Percentiles rank a stretch among this genome's conserved stretches.
Evolutionary conservation across 2,329 filamentous ascomycete species (phyloP).

Genomic region (Colletotrichum orbiculare): DNA sequence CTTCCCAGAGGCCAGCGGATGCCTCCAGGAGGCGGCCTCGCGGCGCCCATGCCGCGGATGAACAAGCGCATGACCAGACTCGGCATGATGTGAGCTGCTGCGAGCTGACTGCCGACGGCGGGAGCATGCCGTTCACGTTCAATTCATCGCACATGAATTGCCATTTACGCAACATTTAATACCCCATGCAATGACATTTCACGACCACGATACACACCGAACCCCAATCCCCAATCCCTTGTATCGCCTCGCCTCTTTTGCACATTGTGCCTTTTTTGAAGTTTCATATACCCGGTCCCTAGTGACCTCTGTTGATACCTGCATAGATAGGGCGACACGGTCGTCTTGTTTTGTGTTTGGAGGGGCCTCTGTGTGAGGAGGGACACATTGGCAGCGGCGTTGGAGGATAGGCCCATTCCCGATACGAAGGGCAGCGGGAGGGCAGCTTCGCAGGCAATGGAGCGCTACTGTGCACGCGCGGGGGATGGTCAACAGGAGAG

Average conservation of each 20-base stretch:
- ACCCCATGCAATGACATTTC: constrained; percentile 19
- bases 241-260: constrained; percentile 27
- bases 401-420: no score
- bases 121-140: constrained; percentile 10
- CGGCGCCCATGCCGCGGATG: constrained; percentile 59
- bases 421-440: neutral
- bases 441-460: constrained; percentile 18
- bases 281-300: constrained; percentile 38
- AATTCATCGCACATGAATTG: constrained; percentile 24
- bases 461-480: no score
- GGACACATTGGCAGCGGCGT: no score
- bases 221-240: constrained; percentile 4
- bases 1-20: constrained; percentile 36
- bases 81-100: constrained; percentile 62
- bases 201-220: constrained; percentile 31
- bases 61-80: constrained; percentile 72
- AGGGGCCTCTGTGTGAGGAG: neutral
- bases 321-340: constrained; percentile 23
- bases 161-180: constrained; percentile 25
- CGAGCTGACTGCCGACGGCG: neutral
- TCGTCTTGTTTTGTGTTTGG: constrained; percentile 16
- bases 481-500: no score
- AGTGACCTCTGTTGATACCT: constrained; percentile 37
- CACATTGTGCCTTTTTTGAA: constrained; percentile 28
- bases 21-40: constrained; percentile 36